Percentiles rank a stretch among this genome's conserved stretches.
Conservation (phyloP, 106 monocot genomes). For the Posidonia australis region DNA sequence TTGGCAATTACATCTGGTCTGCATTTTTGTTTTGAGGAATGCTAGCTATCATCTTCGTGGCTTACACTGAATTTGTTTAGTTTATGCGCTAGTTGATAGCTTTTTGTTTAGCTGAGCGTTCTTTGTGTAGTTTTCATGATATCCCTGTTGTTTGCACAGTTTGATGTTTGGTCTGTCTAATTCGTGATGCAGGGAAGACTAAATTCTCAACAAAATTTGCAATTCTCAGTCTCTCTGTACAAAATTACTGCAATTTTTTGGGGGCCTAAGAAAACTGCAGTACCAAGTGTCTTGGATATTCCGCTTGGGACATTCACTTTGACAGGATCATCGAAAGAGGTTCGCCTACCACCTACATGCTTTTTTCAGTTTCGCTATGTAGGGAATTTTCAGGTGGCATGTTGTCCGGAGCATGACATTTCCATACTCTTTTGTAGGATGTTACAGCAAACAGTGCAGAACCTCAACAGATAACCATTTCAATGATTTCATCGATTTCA, state of each 20-base stretch:
- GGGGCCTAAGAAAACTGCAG: constrained; percentile 40
- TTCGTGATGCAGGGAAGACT: not conserved
- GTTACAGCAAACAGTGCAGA: constrained; percentile 10
- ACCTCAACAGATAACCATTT: constrained; percentile 37
- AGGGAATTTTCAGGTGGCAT: no score
- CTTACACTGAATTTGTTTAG: no score
- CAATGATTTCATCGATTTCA: constrained; percentile 63
- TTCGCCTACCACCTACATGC: constrained; percentile 8
- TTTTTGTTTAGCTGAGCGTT: not conserved
- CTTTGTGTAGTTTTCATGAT: not conserved
- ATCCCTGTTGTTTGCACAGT: not conserved
- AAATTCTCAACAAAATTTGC: not conserved
- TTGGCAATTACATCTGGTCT: not conserved
- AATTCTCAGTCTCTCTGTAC: not conserved
- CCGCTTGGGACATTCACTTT: constrained; percentile 50
- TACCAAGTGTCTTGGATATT: constrained; percentile 27
- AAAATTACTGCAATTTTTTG: constrained; percentile 72
- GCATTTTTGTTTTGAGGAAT: not conserved
- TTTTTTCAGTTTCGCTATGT: no score
- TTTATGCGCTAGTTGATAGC: not conserved
- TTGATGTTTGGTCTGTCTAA: not conserved
- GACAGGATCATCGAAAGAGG: constrained; percentile 39
- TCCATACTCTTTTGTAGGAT: constrained; percentile 17
- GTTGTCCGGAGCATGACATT: no score
- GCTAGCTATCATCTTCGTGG: no score